A percentile compares a stretch with the other conserved stretches of the same genome.
phyloP scores from a whole-genome alignment of 1,139 yeast genomes.

The Fermentozyma sake region DNA sequence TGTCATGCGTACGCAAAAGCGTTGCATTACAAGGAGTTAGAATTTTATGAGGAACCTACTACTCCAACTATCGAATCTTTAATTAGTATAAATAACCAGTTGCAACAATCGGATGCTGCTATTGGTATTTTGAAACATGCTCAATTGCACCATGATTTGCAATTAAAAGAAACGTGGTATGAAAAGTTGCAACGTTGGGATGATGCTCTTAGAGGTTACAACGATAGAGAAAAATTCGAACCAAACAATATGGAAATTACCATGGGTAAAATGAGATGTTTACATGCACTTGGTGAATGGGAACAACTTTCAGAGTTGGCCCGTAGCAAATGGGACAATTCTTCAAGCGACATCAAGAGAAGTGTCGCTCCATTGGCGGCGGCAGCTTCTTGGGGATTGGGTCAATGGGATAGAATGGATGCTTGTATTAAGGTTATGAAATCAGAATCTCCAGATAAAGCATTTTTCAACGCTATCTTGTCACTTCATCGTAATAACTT shows the following conservation, averaged over 20 bases:
- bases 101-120: constrained; percentile 97
- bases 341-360: constrained; percentile 69
- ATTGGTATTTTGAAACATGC: constrained; percentile 95
- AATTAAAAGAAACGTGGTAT: constrained; percentile 95
- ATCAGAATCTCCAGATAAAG: constrained; percentile 86
- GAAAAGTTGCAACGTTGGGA: constrained; percentile 98
- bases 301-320: constrained; percentile 86
- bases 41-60: constrained; percentile 89
- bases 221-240: constrained; percentile 58
- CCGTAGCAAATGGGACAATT: constrained; percentile 74
- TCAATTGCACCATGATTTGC: constrained; percentile 87
- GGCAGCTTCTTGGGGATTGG: constrained; percentile 99
- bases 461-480: constrained; percentile 88
- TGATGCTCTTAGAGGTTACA: constrained; percentile 89
- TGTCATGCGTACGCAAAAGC: constrained; percentile 99
- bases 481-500: constrained; percentile 84
- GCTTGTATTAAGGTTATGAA: constrained; percentile 87
- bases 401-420: constrained; percentile 96
- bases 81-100: constrained; percentile 86
- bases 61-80: constrained; percentile 90
- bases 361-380: constrained; percentile 98
- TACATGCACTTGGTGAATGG: constrained; percentile 98
- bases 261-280: constrained; percentile 96
- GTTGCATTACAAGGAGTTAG: constrained; percentile 89
- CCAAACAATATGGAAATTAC: constrained; percentile 71